Evolutionary conservation across 768 basidiomycete species (phyloP).

Genomic region (Pseudohyphozyma bogoriensis): DNA sequence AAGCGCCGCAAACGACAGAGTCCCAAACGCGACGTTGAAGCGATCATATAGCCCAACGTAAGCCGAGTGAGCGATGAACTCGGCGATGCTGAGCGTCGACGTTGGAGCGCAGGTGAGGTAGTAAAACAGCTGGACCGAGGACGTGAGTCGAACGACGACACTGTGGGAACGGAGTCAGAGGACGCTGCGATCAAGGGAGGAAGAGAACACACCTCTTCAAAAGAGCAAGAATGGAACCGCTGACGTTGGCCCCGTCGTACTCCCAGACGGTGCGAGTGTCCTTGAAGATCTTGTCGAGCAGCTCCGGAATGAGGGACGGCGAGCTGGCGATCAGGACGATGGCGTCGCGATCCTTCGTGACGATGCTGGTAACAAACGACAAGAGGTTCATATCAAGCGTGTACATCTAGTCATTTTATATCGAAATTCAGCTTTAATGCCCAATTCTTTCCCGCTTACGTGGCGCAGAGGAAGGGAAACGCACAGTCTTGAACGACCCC

Average conservation of each 20-base stretch:
- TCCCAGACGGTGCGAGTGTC: conserved; percentile 20
- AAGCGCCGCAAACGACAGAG: conserved; percentile 13
- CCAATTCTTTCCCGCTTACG: no score
- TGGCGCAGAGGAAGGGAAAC: neutral
- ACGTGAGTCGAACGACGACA: conserved; percentile 7
- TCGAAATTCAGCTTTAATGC: neutral
- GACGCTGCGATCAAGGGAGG: neutral
- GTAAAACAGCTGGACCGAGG: conserved; percentile 17
- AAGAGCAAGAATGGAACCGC: neutral
- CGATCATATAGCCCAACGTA: neutral
- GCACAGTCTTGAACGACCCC: neutral
- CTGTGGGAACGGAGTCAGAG: neutral
- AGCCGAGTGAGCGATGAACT: neutral
- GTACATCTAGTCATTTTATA: neutral
- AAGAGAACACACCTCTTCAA: conserved; percentile 2
- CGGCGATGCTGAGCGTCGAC: conserved; percentile 1
- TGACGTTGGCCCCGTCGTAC: conserved; percentile 15
- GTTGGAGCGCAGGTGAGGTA: conserved; percentile 19
- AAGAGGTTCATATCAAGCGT: conserved; percentile 10
- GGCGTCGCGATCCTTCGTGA: conserved; percentile 13
- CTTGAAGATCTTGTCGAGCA: conserved; percentile 11
- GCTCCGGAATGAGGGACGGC: conserved; percentile 14
- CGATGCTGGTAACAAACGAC: conserved; percentile 4
- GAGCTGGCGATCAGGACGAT: neutral
- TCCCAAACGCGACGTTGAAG: conserved; percentile 12